Conservation (phyloP, 2,329 filamentous ascomycete genomes). For the Cladosporium sp. region DNA sequence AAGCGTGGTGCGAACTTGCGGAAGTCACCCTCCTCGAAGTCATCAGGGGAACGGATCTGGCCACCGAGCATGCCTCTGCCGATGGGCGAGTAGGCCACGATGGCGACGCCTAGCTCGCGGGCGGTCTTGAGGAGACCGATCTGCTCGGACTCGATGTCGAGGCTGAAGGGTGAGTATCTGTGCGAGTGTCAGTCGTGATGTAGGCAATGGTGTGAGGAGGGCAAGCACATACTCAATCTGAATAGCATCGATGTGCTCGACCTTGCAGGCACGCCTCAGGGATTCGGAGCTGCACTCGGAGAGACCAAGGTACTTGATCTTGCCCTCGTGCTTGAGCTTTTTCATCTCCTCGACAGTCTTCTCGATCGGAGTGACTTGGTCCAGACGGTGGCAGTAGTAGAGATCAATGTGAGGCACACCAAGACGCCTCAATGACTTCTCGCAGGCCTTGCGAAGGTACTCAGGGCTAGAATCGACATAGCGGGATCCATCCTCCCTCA, state of each 20-base stretch:
- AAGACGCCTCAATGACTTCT: slow-evolving; percentile 44
- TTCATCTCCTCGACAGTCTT: slow-evolving; percentile 54
- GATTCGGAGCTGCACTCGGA: slow-evolving; percentile 55
- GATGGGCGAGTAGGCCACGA: slow-evolving; percentile 62
- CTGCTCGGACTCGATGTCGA: slow-evolving; percentile 60
- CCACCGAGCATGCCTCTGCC: slow-evolving; percentile 62
- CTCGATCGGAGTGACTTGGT: slow-evolving; percentile 49
- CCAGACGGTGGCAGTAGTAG: slow-evolving; percentile 48
- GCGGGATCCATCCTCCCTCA: slow-evolving; percentile 43
- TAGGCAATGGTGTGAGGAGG: neutral
- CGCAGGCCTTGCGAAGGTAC: slow-evolving; percentile 40
- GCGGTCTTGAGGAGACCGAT: slow-evolving; percentile 56
- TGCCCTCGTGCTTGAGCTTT: slow-evolving; percentile 54
- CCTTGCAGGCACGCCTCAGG: slow-evolving; percentile 53
- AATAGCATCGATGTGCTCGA: slow-evolving; percentile 55
- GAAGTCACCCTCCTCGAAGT: slow-evolving; percentile 54
- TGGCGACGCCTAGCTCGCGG: slow-evolving; percentile 60
- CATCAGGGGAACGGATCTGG: slow-evolving; percentile 47
- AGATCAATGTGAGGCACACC: slow-evolving; percentile 46
- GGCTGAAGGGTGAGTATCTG: slow-evolving; percentile 53
- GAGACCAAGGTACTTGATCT: slow-evolving; percentile 60
- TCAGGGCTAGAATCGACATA: slow-evolving; percentile 39
- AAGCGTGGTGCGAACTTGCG: slow-evolving; percentile 54
- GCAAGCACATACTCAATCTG: slow-evolving; percentile 50
- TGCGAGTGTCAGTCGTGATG: neutral